Base-by-base conservation (phyloP, 1,284 basidiomycete species). In the Moniliella sp. region DNA sequence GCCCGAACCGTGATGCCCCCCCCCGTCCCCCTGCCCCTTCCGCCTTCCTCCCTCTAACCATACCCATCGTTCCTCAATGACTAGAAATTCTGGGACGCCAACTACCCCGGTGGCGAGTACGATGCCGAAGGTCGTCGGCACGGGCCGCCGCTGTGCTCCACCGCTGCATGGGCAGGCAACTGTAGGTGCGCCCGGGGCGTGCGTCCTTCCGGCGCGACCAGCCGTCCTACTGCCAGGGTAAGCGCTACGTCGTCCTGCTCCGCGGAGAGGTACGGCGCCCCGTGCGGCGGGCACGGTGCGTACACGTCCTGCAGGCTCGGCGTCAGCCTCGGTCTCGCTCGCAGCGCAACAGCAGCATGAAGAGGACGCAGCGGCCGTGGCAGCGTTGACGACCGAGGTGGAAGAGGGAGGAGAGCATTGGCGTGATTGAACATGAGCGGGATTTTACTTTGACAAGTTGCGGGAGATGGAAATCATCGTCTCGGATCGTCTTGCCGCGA, bases 361-460 rank as follows among this genome's bases (percentile, higher is more conserved):
- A n/a, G n/a, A n/a, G n/a, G n/a, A n/a, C n/a, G n/a, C n/a, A n/a
- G n/a, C n/a, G n/a, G n/a, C n/a, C n/a, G n/a, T n/a, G n/a, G n/a
- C n/a, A n/a, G n/a, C n/a, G 27, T 64, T 91, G 29, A 77, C 77
- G 37, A 63, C 65, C 0, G 80, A 93, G 62, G 66, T 91, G 39
- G 70, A 73, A 47, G 88, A 94, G 46, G 69, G 73, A 74, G 34
- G 61, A 68, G 1, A 76, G 80, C 50, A 67, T 91, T 42, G 83
- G 86, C 59, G 78, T 78, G 53, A 63, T 71, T 28, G 66, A 67
- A 67, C 88, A 83, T 65, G 84, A 94, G 66, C 68, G 86, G 27
- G 86, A 94, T 97, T 97, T 62, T 97, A 97, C 65, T 97, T 94
- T 65, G 75, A 78, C 50, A 97, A 94, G 37, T 39, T 58, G 7